Conservation (phyloP, 2,329 filamentous ascomycete species). For the Akanthomyces muscarius region DNA sequence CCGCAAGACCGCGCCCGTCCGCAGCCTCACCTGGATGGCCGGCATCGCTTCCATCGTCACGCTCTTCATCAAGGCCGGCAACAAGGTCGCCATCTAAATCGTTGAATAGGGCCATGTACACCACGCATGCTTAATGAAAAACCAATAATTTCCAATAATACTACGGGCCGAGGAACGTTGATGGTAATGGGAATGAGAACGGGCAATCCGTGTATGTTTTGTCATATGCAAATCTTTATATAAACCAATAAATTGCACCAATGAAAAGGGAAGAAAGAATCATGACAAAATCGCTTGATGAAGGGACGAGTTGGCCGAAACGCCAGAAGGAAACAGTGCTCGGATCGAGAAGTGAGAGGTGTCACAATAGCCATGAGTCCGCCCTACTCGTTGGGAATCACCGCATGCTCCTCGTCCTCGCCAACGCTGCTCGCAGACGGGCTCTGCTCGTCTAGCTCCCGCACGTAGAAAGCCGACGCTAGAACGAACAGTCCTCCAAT, state of each 20-base stretch:
- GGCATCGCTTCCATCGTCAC: constrained; percentile 32
- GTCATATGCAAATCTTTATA: background rate
- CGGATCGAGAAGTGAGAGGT: background rate
- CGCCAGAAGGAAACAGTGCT: background rate
- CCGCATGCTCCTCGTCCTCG: constrained; percentile 41
- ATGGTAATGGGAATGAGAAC: background rate
- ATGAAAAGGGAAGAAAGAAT: background rate
- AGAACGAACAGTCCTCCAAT: constrained; percentile 78
- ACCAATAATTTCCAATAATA: background rate
- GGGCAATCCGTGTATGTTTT: background rate
- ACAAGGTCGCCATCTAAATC: constrained; percentile 20
- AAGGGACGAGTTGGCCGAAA: background rate
- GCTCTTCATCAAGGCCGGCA: constrained; percentile 41
- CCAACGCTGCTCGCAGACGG: constrained; percentile 34
- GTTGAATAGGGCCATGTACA: background rate
- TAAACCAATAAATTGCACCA: constrained; percentile 17
- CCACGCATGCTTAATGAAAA: background rate
- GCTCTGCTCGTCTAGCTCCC: constrained; percentile 60
- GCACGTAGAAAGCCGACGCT: constrained; percentile 69
- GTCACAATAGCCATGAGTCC: background rate
- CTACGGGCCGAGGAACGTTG: background rate
- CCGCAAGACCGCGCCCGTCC: constrained; percentile 32
- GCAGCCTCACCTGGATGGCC: constrained; percentile 36
- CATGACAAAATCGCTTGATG: constrained; percentile 1
- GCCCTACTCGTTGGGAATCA: constrained; percentile 21